Percentiles rank a stretch among this genome's conserved stretches.
Evolutionary conservation across 2,329 filamentous ascomycete species (phyloP).

Genomic region (Hypomyces rosellus): DNA sequence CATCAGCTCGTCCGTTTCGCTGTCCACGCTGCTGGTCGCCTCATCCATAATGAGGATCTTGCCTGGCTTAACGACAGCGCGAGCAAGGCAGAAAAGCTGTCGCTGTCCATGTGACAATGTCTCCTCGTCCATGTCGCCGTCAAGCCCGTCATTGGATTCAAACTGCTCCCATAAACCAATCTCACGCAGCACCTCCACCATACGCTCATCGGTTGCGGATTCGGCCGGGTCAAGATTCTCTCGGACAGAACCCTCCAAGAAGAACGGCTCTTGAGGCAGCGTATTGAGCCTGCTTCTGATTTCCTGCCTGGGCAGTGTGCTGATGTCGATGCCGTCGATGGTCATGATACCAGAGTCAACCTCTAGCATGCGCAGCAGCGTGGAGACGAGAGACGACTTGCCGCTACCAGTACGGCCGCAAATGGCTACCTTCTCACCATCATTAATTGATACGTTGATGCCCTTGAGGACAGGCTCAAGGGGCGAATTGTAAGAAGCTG

Average conservation of each 20-base stretch:
- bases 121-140: constrained; percentile 24
- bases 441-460: constrained; percentile 19
- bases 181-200: constrained; percentile 37
- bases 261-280: constrained; percentile 46
- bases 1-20: constrained; percentile 9
- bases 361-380: constrained; percentile 43
- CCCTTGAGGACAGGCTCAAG: background rate
- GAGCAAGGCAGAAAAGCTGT: constrained; percentile 36
- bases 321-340: constrained; percentile 38
- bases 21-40: background rate
- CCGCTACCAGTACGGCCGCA: constrained; percentile 39
- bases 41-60: no score
- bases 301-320: constrained; percentile 16
- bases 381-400: constrained; percentile 32
- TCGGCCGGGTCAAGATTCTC: constrained; percentile 42
- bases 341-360: constrained; percentile 33
- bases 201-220: constrained; percentile 31
- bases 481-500: no score
- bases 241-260: constrained; percentile 42
- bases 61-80: constrained; percentile 16
- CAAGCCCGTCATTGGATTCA: constrained; percentile 32
- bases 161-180: constrained; percentile 39
- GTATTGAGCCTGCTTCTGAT: constrained; percentile 30
- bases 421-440: constrained; percentile 33
- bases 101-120: constrained; percentile 36